Percentiles rank a stretch among this genome's conserved stretches.
phyloP scores from a whole-genome alignment of 1,284 basidiomycete species.

The Leccinum pachyderme region DNA sequence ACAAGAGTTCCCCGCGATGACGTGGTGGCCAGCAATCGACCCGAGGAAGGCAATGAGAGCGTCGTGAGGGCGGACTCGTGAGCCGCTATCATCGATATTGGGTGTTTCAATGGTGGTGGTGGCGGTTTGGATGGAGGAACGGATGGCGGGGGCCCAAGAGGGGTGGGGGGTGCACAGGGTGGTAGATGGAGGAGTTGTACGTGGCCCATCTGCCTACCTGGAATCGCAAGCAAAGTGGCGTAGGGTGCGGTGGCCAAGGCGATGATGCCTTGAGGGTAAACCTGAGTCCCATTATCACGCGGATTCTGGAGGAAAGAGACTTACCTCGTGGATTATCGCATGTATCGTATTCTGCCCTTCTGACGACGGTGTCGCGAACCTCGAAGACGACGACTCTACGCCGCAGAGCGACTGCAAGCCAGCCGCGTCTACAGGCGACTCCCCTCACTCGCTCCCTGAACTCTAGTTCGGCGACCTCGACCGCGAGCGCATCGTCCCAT shows the following conservation, averaged over 20 bases:
- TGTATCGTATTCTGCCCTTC: constrained; percentile 85
- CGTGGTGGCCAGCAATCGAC: constrained; percentile 81
- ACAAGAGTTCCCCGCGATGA: constrained; percentile 85
- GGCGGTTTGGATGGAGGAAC: constrained; percentile 48
- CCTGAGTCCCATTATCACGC: constrained; percentile 9
- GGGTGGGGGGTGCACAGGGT: constrained; percentile 53
- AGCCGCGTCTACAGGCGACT: constrained; percentile 75
- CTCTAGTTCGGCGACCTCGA: constrained; percentile 86
- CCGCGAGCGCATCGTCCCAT: constrained; percentile 78
- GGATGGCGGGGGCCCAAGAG: constrained; percentile 32
- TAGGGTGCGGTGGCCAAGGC: constrained; percentile 76
- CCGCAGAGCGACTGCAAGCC: constrained; percentile 81
- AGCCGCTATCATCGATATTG: constrained; percentile 82
- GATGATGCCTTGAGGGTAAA: constrained; percentile 62
- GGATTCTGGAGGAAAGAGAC: constrained; percentile 23
- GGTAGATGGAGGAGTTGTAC: constrained; percentile 88
- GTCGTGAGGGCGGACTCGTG: constrained; percentile 81
- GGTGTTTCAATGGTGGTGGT: constrained; percentile 56
- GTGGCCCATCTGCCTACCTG: constrained; percentile 87
- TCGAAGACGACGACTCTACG: constrained; percentile 80
- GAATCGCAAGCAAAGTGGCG: constrained; percentile 82
- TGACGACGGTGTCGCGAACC: constrained; percentile 57
- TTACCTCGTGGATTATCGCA: constrained; percentile 84
- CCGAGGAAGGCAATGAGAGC: constrained; percentile 75
- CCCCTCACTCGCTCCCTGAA: constrained; percentile 87